These are phyloP conservation scores for Atalantia buxifolia DNA, from an alignment of 345 rosid genomes.

Conservation along the genomic window DNA sequence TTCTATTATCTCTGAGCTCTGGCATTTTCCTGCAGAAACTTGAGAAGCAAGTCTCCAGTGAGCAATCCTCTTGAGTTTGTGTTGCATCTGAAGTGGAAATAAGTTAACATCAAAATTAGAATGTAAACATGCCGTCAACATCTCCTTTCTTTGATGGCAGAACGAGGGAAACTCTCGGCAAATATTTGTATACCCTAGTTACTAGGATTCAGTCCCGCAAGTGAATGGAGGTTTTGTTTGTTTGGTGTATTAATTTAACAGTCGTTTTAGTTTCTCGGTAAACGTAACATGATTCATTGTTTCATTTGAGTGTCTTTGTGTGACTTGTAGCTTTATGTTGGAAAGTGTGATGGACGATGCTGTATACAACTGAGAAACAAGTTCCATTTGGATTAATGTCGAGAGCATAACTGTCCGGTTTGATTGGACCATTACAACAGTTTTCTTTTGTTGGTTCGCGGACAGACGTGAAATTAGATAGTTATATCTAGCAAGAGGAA, in stretches of 20 bases:
- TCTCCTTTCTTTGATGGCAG: no score
- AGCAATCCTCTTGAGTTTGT: conserved; percentile 23
- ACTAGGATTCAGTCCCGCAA: background rate
- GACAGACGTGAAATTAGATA: no score
- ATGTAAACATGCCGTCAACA: background rate
- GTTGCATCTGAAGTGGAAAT: background rate
- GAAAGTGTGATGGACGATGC: background rate
- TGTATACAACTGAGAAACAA: background rate
- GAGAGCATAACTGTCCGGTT: background rate
- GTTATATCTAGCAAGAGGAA: rapidly evolving
- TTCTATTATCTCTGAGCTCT: background rate
- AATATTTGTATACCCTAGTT: background rate
- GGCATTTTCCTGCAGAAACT: conserved; percentile 27
- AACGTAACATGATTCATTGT: background rate
- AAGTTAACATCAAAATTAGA: background rate
- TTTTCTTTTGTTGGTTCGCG: background rate
- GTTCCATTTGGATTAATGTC: background rate
- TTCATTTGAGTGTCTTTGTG: background rate
- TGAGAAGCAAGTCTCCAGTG: conserved; percentile 20
- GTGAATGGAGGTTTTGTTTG: background rate
- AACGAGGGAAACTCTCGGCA: background rate
- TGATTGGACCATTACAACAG: background rate
- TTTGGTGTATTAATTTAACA: background rate
- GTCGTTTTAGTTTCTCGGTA: background rate
- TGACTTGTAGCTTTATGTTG: background rate